Percentiles rank a stretch among this genome's conserved stretches.
These are phyloP conservation scores for Camellia japonica DNA, from an alignment of 148 eudicot genomes.

Conservation along the genomic window DNA sequence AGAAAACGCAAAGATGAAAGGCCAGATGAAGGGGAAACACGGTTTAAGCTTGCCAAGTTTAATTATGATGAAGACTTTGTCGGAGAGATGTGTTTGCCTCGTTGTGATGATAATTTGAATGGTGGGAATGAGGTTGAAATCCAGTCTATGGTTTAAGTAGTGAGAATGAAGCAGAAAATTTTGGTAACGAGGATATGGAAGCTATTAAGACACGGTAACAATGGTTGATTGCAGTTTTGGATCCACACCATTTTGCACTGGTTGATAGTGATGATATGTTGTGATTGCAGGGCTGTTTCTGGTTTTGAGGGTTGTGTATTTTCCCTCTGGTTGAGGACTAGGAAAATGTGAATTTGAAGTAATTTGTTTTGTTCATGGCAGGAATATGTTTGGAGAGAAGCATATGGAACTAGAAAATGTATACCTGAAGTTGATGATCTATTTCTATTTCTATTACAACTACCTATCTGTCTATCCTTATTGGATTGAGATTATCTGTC, in stretches of 20 bases:
- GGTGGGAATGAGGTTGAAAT: constrained; percentile 25
- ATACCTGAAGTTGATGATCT: not conserved
- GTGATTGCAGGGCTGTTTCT: not conserved
- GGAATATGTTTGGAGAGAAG: constrained; percentile 4
- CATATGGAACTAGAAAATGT: not conserved
- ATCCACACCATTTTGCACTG: not conserved
- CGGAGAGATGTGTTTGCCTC: constrained; percentile 19
- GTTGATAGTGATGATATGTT: not conserved
- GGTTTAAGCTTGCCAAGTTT: constrained; percentile 43
- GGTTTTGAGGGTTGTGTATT: not conserved
- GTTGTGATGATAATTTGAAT: constrained; percentile 19
- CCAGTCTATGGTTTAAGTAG: constrained; percentile 9
- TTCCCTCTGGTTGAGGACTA: not conserved
- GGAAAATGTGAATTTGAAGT: not conserved
- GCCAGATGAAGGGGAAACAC: constrained; percentile 29
- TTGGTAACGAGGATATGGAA: constrained; percentile 22
- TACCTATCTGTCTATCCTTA: no score
- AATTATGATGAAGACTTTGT: constrained; percentile 31
- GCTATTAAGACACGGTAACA: not conserved
- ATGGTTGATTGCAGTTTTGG: not conserved
- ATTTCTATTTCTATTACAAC: not conserved
- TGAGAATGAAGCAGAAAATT: not conserved
- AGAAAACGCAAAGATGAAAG: constrained; percentile 64
- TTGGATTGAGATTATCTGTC: no score
- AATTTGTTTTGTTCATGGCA: not conserved